phyloP scores from a whole-genome alignment of 495 filamentous ascomycete species.

The Penicillium argentinense region DNA sequence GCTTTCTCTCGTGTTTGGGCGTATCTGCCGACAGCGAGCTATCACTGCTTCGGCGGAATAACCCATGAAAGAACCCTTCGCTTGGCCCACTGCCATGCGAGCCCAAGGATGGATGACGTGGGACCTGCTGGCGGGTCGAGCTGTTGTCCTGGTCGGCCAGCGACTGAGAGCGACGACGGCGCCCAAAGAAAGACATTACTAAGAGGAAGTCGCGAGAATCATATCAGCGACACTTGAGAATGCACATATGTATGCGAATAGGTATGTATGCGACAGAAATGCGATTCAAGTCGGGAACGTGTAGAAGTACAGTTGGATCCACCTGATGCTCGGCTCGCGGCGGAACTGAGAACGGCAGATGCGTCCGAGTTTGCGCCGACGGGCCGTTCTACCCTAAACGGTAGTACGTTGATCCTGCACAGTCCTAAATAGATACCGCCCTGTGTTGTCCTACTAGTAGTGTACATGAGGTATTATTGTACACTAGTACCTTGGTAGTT shows the following conservation, averaged over 20 bases:
- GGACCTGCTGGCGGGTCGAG: conserved; percentile 54
- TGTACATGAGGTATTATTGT: too few relatives aligned
- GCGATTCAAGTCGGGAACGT: background rate
- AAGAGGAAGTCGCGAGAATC: background rate
- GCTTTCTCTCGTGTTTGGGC: background rate
- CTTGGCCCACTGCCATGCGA: conserved; percentile 4
- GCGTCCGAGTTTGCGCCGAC: conserved; percentile 15
- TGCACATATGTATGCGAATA: background rate
- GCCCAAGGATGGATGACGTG: conserved; percentile 5
- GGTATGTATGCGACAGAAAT: too few relatives aligned
- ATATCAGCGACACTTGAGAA: background rate
- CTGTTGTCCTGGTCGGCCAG: background rate
- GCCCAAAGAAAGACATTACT: conserved; percentile 19
- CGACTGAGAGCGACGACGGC: conserved; percentile 23
- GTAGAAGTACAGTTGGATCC: background rate
- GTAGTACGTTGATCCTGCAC: too few relatives aligned
- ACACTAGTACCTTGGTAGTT: too few relatives aligned
- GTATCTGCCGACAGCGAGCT: conserved; percentile 5
- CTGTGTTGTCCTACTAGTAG: too few relatives aligned
- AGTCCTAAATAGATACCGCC: too few relatives aligned
- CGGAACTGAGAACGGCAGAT: conserved; percentile 10
- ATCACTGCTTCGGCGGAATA: conserved; percentile 30
- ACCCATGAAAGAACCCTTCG: conserved; percentile 22
- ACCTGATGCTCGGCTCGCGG: conserved; percentile 15
- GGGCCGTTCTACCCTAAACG: too few relatives aligned